Conservation (phyloP, 257 asterid genomes). For the Rubia yunnanensis region DNA sequence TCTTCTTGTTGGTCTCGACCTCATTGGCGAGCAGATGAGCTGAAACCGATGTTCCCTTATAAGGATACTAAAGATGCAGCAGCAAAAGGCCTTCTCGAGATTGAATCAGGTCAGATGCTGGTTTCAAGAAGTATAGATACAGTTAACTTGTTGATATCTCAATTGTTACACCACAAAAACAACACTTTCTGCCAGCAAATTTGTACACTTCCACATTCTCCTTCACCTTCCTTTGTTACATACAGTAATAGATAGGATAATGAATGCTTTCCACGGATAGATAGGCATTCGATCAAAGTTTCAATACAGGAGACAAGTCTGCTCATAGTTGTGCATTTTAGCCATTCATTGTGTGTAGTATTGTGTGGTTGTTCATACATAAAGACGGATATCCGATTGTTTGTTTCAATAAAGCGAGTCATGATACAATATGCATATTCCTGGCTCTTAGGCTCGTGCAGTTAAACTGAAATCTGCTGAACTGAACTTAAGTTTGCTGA, state of each 20-base stretch:
- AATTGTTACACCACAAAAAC: slow-evolving; percentile 14
- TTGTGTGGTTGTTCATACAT: neutral
- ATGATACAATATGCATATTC: neutral
- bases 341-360: neutral
- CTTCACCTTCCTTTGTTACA: slow-evolving; percentile 1
- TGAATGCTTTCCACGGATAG: slow-evolving; percentile 22
- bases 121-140: neutral
- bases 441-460: too few species aligned
- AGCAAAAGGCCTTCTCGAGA: too few species aligned
- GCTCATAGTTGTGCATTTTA: slow-evolving; percentile 5
- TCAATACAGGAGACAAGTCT: neutral
- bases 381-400: neutral
- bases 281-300: slow-evolving; percentile 8
- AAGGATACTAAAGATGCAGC: too few species aligned
- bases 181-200: neutral
- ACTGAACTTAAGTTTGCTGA: too few species aligned
- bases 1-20: slow-evolving; percentile 73
- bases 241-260: slow-evolving; percentile 23
- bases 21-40: slow-evolving; percentile 87
- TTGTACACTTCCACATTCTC: neutral
- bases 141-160: slow-evolving; percentile 8
- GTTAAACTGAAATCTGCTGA: too few species aligned
- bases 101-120: neutral
- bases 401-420: neutral
- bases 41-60: too few species aligned